Evolutionary conservation across 2,329 filamentous ascomycete genomes (phyloP).

Genomic region (Didymella sp.): DNA sequence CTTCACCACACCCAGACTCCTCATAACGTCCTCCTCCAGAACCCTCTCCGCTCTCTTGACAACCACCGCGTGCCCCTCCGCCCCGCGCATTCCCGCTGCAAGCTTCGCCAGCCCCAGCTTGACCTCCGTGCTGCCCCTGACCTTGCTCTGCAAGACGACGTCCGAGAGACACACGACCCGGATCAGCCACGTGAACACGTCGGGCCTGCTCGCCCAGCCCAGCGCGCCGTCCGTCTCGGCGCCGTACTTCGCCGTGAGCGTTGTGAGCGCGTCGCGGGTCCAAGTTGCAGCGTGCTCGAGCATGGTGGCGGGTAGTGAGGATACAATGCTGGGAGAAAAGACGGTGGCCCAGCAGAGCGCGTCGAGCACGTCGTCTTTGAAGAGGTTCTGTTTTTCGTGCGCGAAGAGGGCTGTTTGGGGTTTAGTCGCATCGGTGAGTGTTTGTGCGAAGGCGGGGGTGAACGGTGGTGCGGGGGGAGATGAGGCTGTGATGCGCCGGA

Average conservation of each 20-base stretch:
- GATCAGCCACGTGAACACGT: constrained; percentile 68
- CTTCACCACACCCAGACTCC: constrained; percentile 5
- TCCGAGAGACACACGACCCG: constrained; percentile 53
- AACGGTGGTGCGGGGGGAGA: neutral
- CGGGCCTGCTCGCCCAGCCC: constrained; percentile 73
- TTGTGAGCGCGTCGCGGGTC: constrained; percentile 59
- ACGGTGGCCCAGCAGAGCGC: constrained; percentile 69
- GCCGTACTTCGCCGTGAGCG: constrained; percentile 49
- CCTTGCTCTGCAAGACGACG: constrained; percentile 45
- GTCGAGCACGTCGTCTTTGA: constrained; percentile 81
- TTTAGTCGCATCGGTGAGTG: constrained; percentile 45
- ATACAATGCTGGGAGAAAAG: constrained; percentile 48
- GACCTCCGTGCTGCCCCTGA: constrained; percentile 16
- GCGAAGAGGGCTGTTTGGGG: constrained; percentile 77
- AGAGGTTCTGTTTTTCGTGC: constrained; percentile 94
- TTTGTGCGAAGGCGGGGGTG: constrained; percentile 18
- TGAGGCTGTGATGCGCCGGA: constrained; percentile 46
- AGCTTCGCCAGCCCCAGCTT: constrained; percentile 4
- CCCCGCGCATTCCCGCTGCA: neutral
- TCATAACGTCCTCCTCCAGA: constrained; percentile 7
- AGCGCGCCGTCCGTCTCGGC: constrained; percentile 67
- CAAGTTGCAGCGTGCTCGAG: constrained; percentile 50
- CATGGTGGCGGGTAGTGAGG: constrained; percentile 25
- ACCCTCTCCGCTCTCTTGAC: neutral
- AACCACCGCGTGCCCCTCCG: neutral